phyloP scores from a whole-genome alignment of 768 basidiomycete species.

The Trametes punicea region DNA sequence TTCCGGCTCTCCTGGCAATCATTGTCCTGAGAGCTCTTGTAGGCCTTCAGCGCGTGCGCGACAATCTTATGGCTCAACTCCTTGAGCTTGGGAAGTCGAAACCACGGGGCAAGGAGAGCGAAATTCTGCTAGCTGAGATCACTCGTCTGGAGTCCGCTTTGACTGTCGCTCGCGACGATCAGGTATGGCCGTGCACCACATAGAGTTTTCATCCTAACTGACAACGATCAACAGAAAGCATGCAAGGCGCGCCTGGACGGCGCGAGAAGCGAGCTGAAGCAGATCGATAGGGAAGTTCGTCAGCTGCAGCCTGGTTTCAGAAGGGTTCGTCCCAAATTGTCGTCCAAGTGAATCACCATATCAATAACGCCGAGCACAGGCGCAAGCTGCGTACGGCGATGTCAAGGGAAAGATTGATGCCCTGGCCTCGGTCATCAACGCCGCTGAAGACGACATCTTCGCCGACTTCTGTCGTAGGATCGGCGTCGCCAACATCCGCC shows the following conservation, averaged over 20 bases:
- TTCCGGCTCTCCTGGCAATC: background rate
- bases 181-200: slow-evolving; percentile 43
- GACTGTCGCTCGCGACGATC: slow-evolving; percentile 74
- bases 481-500: slow-evolving; percentile 76
- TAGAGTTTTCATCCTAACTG: background rate
- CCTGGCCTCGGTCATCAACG: slow-evolving; percentile 58
- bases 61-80: slow-evolving; percentile 68
- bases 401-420: slow-evolving; percentile 54
- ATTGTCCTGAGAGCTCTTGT: background rate
- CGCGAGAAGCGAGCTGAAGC: slow-evolving; percentile 80
- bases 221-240: slow-evolving; percentile 51
- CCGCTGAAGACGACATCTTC: slow-evolving; percentile 81
- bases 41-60: slow-evolving; percentile 61
- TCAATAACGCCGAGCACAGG: slow-evolving; percentile 43
- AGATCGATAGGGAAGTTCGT: slow-evolving; percentile 68
- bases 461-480: slow-evolving; percentile 75
- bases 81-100: slow-evolving; percentile 82
- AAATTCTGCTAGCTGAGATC: slow-evolving; percentile 72
- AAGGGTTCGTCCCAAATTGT: slow-evolving; percentile 44
- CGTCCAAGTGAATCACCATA: background rate
- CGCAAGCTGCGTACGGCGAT: slow-evolving; percentile 46
- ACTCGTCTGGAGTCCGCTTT: slow-evolving; percentile 76
- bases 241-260: slow-evolving; percentile 74
- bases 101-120: slow-evolving; percentile 81
- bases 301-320: slow-evolving; percentile 65